phyloP scores from a whole-genome alignment of 768 basidiomycete species.

The Naganishia randhawae region DNA sequence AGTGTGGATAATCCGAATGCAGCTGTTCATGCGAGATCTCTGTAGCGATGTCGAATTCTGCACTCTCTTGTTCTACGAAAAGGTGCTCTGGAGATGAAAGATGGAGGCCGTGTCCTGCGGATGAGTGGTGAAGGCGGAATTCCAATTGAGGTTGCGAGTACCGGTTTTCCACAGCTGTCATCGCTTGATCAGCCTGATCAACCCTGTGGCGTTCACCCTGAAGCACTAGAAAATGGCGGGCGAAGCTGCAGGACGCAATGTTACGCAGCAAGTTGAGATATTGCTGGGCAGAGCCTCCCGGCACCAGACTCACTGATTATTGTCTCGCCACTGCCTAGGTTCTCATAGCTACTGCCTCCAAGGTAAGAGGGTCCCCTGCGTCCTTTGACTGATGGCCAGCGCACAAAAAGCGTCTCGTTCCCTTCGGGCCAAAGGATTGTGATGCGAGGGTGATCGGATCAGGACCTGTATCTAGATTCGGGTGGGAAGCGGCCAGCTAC shows the following conservation, averaged over 20 bases:
- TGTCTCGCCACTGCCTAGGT: neutral
- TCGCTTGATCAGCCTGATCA: neutral
- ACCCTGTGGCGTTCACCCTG: neutral
- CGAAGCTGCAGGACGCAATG: neutral
- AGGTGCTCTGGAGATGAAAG: neutral
- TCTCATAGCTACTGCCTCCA: too few relatives aligned
- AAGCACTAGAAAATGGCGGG: neutral
- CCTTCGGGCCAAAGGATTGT: too few relatives aligned
- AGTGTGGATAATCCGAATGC: neutral
- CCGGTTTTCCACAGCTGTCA: constrained; percentile 4
- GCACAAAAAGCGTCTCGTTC: constrained; percentile 1
- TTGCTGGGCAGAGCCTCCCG: neutral
- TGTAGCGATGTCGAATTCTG: neutral
- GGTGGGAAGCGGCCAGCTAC: too few relatives aligned
- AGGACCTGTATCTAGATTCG: too few relatives aligned
- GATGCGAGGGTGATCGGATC: too few relatives aligned
- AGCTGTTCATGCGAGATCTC: neutral
- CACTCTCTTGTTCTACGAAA: neutral
- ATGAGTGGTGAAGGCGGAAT: constrained; percentile 6
- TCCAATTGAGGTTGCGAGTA: constrained; percentile 2
- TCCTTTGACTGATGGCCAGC: constrained; percentile 3
- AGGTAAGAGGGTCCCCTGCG: neutral
- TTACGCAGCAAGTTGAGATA: neutral
- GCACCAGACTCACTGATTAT: neutral
- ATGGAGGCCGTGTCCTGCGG: neutral